Percentiles rank a stretch among this genome's conserved stretches.
Evolutionary conservation across 1,284 basidiomycete species (phyloP).

Genomic region (Sporisorium exsertum): DNA sequence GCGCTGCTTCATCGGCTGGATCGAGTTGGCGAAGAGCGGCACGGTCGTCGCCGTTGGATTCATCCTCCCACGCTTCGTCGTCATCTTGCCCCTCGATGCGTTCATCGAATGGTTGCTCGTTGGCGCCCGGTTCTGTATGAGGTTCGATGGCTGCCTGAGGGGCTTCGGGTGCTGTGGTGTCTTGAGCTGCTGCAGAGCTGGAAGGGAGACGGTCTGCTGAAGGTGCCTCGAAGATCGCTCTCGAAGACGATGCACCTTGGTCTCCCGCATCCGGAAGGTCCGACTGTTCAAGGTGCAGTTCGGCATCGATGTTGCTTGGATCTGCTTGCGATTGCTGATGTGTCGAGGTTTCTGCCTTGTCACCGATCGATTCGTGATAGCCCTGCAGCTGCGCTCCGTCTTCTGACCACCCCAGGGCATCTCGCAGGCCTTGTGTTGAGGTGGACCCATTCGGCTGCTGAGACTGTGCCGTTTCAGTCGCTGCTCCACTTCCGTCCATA

Average conservation of each 20-base stretch:
- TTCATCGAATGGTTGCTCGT: neutral
- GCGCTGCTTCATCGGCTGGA: slow-evolving; percentile 12
- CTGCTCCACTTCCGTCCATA: neutral
- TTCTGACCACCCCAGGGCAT: slow-evolving; percentile 29
- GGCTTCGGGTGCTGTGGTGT: neutral
- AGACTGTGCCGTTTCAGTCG: no score
- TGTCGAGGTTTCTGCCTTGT: neutral
- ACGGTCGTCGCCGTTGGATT: slow-evolving; percentile 13
- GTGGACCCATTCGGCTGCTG: neutral
- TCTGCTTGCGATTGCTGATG: neutral
- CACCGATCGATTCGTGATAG: neutral
- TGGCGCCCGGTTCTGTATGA: neutral
- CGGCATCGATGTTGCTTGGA: neutral
- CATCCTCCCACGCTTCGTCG: slow-evolving; percentile 35
- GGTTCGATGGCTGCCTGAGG: neutral
- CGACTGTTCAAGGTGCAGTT: neutral
- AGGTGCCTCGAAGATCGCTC: neutral
- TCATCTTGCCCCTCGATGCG: neutral
- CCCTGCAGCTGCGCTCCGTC: neutral
- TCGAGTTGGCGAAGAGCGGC: slow-evolving; percentile 2
- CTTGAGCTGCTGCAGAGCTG: neutral
- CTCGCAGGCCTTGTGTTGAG: slow-evolving; percentile 5
- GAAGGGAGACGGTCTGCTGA: neutral
- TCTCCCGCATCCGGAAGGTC: neutral
- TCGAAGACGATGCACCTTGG: neutral